A percentile compares a stretch with the other conserved stretches of the same genome.
These are phyloP conservation scores for Yarrowia sp. DNA, from an alignment of 805 yeast species.

Conservation along the genomic window DNA sequence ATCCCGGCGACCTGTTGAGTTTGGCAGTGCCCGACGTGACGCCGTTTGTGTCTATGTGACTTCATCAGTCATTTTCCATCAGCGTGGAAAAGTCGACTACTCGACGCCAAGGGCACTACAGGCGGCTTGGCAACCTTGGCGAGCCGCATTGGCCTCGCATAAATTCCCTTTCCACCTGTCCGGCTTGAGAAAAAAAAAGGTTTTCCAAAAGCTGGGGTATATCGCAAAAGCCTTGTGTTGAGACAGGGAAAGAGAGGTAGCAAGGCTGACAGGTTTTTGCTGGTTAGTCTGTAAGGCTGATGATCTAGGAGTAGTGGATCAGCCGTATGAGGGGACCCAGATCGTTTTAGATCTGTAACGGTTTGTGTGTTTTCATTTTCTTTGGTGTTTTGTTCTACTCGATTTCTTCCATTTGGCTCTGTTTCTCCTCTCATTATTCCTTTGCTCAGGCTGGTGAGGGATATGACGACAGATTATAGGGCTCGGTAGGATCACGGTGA, in stretches of 20 bases:
- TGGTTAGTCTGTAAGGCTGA: no score
- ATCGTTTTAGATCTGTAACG: no score
- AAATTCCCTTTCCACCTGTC: background rate
- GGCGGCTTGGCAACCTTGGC: background rate
- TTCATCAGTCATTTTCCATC: no score
- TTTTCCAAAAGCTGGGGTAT: constrained; percentile 4
- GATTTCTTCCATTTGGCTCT: background rate
- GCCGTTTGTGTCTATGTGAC: no score
- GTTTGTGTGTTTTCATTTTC: background rate
- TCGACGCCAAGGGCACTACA: background rate
- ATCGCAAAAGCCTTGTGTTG: background rate
- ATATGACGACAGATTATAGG: background rate
- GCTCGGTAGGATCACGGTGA: constrained; percentile 19
- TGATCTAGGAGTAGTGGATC: no score
- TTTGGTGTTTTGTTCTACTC: background rate
- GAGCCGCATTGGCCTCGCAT: background rate
- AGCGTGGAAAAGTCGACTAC: background rate
- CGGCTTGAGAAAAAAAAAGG: background rate
- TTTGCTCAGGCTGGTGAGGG: background rate
- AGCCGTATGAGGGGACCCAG: no score
- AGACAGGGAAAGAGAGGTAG: background rate
- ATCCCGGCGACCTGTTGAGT: background rate
- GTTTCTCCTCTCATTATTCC: background rate
- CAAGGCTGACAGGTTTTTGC: background rate
- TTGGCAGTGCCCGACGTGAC: no score